Evolutionary conservation across 768 basidiomycete genomes (phyloP).

Genomic region (Pleurotus salmoneostramineus): DNA sequence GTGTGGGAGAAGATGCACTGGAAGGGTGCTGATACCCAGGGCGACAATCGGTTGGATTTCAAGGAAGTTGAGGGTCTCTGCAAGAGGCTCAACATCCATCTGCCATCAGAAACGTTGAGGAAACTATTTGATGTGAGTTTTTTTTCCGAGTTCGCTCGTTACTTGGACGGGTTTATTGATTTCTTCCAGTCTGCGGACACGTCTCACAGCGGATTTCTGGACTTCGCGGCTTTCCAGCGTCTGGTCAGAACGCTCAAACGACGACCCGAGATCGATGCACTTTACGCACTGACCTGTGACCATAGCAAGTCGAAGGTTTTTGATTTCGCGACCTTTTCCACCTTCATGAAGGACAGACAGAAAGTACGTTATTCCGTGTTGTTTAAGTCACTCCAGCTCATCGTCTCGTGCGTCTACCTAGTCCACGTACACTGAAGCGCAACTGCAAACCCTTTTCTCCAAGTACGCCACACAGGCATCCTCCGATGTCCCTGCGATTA

Average conservation of each 20-base stretch:
- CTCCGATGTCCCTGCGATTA: conserved; percentile 10
- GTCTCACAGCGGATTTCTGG: conserved; percentile 51
- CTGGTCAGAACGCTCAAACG: conserved; percentile 81
- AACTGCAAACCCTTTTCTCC: conserved; percentile 30
- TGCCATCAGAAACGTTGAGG: conserved; percentile 45
- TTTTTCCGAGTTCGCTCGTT: background rate
- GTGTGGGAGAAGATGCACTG: conserved; percentile 8
- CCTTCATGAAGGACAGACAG: conserved; percentile 40
- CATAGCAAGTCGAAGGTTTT: conserved; percentile 27
- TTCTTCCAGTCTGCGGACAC: conserved; percentile 60
- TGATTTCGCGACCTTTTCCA: conserved; percentile 36
- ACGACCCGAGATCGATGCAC: conserved; percentile 71
- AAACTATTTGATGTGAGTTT: conserved; percentile 53
- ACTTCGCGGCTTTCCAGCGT: conserved; percentile 73
- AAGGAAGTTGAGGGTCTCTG: conserved; percentile 72
- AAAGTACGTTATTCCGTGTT: conserved; percentile 22
- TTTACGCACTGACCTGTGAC: conserved; percentile 42
- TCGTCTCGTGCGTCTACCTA: conserved; percentile 11
- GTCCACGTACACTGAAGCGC: conserved; percentile 28
- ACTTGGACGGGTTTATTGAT: background rate
- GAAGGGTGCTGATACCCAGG: conserved; percentile 33
- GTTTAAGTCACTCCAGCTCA: background rate
- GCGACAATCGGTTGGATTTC: conserved; percentile 61
- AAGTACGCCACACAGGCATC: conserved; percentile 24
- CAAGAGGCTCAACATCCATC: conserved; percentile 61